Evolutionary conservation across 345 rosid species (phyloP).

Genomic region (Odontarrhena argentea): DNA sequence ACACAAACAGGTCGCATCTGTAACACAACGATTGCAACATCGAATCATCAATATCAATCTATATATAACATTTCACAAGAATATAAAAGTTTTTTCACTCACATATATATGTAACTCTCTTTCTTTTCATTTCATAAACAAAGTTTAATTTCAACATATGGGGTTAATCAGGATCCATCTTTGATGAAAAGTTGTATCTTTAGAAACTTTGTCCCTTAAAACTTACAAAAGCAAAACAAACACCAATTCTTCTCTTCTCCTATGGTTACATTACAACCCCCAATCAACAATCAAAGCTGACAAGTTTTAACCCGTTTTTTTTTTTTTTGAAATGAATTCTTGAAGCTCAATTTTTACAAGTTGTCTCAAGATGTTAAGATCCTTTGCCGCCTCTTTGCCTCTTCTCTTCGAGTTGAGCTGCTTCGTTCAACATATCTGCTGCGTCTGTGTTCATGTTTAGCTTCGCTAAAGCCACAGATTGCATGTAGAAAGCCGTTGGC

Average conservation of each 20-base stretch:
- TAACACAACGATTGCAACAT: background rate
- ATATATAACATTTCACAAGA: background rate
- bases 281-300: constrained; percentile 40
- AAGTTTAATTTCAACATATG: background rate
- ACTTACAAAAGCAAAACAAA: constrained; percentile 39
- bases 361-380: constrained; percentile 39
- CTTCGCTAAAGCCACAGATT: constrained; percentile 93
- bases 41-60: background rate
- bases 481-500: constrained; percentile 98
- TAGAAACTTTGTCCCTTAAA: constrained; percentile 18
- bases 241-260: constrained; percentile 14
- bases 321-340: constrained; percentile 2
- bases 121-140: background rate
- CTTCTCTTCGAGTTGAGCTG: constrained; percentile 83
- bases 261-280: constrained; percentile 41
- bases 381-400: constrained; percentile 69
- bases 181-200: background rate
- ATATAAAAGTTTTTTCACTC: background rate
- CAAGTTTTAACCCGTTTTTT: constrained; percentile 24
- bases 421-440: constrained; percentile 93
- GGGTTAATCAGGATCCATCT: background rate
- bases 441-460: constrained; percentile 95
- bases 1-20: no score
- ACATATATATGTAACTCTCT: background rate
- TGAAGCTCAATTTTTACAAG: constrained; percentile 35